These are phyloP conservation scores for Meripilus lineatus DNA, from an alignment of 1,284 basidiomycete genomes.

Conservation along the genomic window DNA sequence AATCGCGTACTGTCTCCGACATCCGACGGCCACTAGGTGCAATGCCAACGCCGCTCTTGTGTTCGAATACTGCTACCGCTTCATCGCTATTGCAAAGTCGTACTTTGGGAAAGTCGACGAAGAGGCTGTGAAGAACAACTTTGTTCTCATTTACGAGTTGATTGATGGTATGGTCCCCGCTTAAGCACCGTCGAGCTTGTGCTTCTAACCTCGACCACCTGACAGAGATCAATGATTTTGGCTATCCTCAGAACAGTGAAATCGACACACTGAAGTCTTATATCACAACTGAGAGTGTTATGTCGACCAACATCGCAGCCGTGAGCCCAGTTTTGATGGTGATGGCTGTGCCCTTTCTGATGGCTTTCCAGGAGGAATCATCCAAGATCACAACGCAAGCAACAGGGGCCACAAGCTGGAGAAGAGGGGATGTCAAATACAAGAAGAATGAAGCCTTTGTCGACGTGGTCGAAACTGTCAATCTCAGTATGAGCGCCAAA, in stretches of 20 bases:
- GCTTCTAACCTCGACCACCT: conserved; percentile 4
- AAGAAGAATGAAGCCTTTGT: conserved; percentile 99
- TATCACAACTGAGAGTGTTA: conserved; percentile 96
- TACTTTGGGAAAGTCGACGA: conserved; percentile 99
- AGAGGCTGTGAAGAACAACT: conserved; percentile 98
- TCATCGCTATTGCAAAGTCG: conserved; percentile 88
- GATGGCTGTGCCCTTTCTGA: neutral
- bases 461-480: conserved; percentile 95
- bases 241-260: conserved; percentile 99
- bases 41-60: conserved; percentile 98
- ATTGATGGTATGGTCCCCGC: conserved; percentile 72
- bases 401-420: conserved; percentile 92
- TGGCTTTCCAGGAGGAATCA: conserved; percentile 75
- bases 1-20: neutral
- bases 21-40: conserved; percentile 45
- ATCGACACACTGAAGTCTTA: conserved; percentile 97
- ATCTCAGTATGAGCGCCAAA: conserved; percentile 94
- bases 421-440: conserved; percentile 92
- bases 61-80: conserved; percentile 96
- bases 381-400: conserved; percentile 96
- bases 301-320: conserved; percentile 76
- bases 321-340: conserved; percentile 38
- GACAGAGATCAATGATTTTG: conserved; percentile 96
- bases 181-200: neutral
- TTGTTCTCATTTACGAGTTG: conserved; percentile 93